A percentile compares a stretch with the other conserved stretches of the same genome.
phyloP scores from a whole-genome alignment of 192 early-diverging fungal species.

The Lobosporangium transversale region DNA sequence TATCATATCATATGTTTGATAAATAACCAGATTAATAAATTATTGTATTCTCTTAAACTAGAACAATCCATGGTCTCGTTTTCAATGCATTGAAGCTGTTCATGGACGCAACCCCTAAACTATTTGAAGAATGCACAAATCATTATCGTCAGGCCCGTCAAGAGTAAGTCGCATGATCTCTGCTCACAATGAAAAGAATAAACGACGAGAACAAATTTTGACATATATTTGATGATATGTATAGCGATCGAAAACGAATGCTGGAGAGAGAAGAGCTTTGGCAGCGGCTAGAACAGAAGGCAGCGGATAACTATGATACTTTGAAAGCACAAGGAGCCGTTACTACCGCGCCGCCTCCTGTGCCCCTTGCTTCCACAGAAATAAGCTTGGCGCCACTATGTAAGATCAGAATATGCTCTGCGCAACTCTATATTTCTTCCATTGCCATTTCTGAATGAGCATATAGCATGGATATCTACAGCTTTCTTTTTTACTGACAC shows the following conservation, averaged over 20 bases:
- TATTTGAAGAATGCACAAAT: constrained; percentile 96
- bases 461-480: too few relatives aligned
- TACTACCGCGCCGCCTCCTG: constrained; percentile 20
- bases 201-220: too few relatives aligned
- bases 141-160: constrained; percentile 93
- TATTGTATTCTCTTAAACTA: constrained; percentile 48
- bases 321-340: constrained; percentile 36
- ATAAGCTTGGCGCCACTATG: constrained; percentile 2
- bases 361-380: neutral
- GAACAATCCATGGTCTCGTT: constrained; percentile 95
- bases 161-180: constrained; percentile 65
- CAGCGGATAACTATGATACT: constrained; percentile 47
- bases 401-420: too few relatives aligned
- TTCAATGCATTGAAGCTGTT: constrained; percentile 98
- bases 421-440: too few relatives aligned
- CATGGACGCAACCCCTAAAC: constrained; percentile 93
- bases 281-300: constrained; percentile 74
- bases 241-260: constrained; percentile 83
- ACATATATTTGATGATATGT: neutral
- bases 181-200: neutral
- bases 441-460: too few relatives aligned
- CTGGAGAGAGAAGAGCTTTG: constrained; percentile 85
- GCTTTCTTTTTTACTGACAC: neutral
- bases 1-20: too few relatives aligned
- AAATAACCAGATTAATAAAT: too few relatives aligned